phyloP scores from a whole-genome alignment of 305 asterid species.

The Fraxinus velutina region DNA sequence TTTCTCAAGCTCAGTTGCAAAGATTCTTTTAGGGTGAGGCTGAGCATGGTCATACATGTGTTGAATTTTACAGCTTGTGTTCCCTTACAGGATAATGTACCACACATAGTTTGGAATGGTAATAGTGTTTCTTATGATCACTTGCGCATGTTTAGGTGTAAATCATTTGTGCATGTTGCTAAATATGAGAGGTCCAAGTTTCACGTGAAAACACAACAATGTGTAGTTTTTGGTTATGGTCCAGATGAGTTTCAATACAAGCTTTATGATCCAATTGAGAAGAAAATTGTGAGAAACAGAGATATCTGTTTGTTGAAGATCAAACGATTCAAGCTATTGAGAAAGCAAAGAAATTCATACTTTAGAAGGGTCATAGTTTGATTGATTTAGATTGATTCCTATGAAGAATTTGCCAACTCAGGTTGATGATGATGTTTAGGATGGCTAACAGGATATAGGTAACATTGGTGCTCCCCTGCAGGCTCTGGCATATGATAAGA shows the following conservation, averaged over 20 bases:
- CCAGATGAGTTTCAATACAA: background rate
- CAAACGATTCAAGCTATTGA: background rate
- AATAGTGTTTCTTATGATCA: background rate
- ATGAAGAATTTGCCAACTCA: background rate
- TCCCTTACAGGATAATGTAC: background rate
- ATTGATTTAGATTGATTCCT: background rate
- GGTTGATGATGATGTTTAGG: background rate
- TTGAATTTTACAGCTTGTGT: background rate
- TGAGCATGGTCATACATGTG: background rate
- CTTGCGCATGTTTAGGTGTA: background rate
- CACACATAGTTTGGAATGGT: background rate
- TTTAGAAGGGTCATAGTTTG: background rate
- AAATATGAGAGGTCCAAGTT: background rate
- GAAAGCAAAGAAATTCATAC: background rate
- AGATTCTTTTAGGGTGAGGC: background rate
- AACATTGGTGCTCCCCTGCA: background rate
- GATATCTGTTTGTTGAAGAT: background rate
- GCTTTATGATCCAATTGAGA: background rate
- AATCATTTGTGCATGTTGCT: background rate
- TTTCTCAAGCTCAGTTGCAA: background rate
- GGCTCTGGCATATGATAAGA: background rate
- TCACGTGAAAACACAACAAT: background rate
- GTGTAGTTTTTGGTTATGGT: background rate
- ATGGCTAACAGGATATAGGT: background rate
- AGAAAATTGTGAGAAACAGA: background rate